Evolutionary conservation across 2,329 filamentous ascomycete species (phyloP).

Genomic region (Pseudogymnoascus sp.): DNA sequence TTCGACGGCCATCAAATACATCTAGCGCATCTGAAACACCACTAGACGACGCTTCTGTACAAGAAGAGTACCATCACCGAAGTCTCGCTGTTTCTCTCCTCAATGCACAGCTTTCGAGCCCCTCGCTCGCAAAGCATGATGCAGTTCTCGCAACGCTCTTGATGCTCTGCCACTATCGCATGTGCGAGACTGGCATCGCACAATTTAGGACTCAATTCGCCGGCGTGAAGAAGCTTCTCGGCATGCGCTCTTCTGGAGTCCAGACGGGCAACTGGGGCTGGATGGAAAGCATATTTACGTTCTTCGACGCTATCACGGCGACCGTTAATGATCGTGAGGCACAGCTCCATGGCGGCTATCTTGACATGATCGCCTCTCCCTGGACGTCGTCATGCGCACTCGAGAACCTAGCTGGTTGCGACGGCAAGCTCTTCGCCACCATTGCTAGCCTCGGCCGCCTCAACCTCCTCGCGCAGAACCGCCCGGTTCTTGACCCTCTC

Average conservation of each 20-base stretch:
- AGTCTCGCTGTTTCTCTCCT: conserved; percentile 71
- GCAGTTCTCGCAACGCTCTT: conserved; percentile 81
- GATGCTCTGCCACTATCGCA: conserved; percentile 82
- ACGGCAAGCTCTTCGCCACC: conserved; percentile 76
- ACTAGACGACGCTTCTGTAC: conserved; percentile 47
- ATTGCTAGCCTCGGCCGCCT: conserved; percentile 76
- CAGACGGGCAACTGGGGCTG: conserved; percentile 64
- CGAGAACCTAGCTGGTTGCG: conserved; percentile 83
- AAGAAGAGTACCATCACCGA: conserved; percentile 78
- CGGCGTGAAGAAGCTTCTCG: conserved; percentile 82
- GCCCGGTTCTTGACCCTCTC: conserved; percentile 45
- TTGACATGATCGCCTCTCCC: conserved; percentile 56
- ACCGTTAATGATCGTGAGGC: conserved; percentile 88
- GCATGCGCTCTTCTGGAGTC: conserved; percentile 54
- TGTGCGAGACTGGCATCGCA: conserved; percentile 85
- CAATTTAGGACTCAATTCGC: conserved; percentile 92
- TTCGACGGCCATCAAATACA: conserved; percentile 21
- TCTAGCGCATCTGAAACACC: conserved; percentile 34
- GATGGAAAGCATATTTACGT: conserved; percentile 90
- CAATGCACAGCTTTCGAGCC: conserved; percentile 75
- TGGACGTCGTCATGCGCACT: conserved; percentile 48
- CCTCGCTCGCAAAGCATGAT: conserved; percentile 67
- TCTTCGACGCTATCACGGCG: conserved; percentile 87
- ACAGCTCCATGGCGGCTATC: conserved; percentile 57
- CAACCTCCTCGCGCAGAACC: conserved; percentile 71